Base-by-base conservation (phyloP, 2,329 filamentous ascomycete genomes). In the Metarhizium sp. region DNA sequence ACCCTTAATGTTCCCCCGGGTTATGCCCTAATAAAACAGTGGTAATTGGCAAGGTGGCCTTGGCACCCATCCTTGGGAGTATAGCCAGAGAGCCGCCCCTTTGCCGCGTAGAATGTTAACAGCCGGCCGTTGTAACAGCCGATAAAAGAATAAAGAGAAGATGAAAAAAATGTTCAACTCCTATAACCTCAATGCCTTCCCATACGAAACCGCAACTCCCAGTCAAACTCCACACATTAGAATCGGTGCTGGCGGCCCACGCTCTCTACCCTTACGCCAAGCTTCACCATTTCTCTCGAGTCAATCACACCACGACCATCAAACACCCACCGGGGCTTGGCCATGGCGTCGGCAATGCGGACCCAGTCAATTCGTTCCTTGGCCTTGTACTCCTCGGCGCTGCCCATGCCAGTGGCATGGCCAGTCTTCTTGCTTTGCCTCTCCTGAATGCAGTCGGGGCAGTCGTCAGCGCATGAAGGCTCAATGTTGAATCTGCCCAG, bases 221-320 rank as follows among this genome's bases (percentile, higher is more conserved):
- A 14, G 45, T 48, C 25, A 30, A 30, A 30, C 13, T 53, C 55
- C 58, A 55, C 59, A 57, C 56, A 29, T 63, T 67, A 73, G 63
- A 73, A 73, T 40, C 69, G 70, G 63, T 73, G 71, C 61, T 75
- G 75, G 25, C 75, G 73, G 20, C 79, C 79, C 38, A 81, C 74
- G 58, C 74, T 78, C 69, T 80, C 76, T 10, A 81, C 76, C 18
- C 73, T 69, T 51, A 81, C 71, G 14, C 76, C 78, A n/a, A 81
- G 67, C 67, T 73, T 74, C 43, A 69, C 68, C 71, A 80, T 74
- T 59, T 73, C 70, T 25, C 67, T 66, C 18, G 71, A 71, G 59
- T 81, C 75, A 50, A 81, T 73, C 34, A 80, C 73, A 43, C 78
- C 77, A 54, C 76, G 75, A n/a, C 79, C 79, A 57, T 82, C 78